These are phyloP conservation scores for Colletotrichum agaves DNA, from an alignment of 2,329 filamentous ascomycete genomes.

Conservation along the genomic window DNA sequence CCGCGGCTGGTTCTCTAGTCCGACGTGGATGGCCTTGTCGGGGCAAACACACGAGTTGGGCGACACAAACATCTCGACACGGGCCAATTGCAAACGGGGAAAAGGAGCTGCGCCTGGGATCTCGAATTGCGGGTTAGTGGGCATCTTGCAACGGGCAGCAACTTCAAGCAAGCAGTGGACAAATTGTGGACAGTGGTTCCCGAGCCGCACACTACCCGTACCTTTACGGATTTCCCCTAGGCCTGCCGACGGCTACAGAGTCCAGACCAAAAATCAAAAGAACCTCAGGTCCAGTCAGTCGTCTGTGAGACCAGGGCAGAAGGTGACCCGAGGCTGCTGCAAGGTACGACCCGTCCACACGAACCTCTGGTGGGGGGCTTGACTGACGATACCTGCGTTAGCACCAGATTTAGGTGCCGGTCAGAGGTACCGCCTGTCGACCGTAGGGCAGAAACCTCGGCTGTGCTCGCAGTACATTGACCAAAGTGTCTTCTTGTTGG, in stretches of 20 bases:
- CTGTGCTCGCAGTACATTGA: too few relatives aligned
- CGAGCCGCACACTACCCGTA: neutral
- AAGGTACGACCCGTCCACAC: conserved; percentile 27
- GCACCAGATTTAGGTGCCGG: neutral
- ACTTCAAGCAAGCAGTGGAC: neutral
- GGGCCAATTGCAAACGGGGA: conserved; percentile 14
- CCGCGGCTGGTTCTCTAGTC: neutral
- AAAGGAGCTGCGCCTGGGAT: neutral
- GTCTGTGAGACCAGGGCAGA: conserved; percentile 11
- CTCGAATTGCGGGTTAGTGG: neutral
- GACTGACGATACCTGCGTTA: neutral
- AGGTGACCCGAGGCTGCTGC: conserved; percentile 8
- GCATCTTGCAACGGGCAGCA: too few relatives aligned
- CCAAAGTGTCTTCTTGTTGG: too few relatives aligned
- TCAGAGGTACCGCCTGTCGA: neutral
- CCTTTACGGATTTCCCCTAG: conserved; percentile 17
- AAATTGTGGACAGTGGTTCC: neutral
- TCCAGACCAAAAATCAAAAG: neutral
- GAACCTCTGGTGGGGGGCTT: conserved; percentile 25
- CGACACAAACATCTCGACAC: conserved; percentile 6
- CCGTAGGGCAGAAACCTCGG: neutral
- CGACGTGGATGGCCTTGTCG: conserved; percentile 33
- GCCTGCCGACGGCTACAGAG: neutral
- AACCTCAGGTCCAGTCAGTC: too few relatives aligned
- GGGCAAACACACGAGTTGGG: neutral